Evolutionary conservation across 805 yeast species (phyloP).

Genomic region (Brettanomyces sp.): DNA sequence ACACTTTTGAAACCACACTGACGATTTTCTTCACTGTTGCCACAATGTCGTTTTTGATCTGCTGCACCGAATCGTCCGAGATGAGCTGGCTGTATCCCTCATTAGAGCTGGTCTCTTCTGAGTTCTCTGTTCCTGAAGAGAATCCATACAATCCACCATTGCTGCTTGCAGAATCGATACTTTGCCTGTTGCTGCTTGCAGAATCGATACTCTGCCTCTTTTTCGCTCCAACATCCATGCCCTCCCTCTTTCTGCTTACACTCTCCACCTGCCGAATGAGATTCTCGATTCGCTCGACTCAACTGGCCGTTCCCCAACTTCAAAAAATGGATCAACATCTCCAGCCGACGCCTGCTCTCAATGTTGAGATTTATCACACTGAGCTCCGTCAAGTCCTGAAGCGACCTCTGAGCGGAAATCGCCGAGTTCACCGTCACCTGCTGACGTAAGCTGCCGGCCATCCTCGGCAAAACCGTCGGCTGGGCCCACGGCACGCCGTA

Average conservation of each 20-base stretch:
- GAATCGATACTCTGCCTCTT: neutral
- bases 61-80: slow-evolving; percentile 22
- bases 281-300: slow-evolving; percentile 51
- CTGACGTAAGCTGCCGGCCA: slow-evolving; percentile 11
- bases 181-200: neutral
- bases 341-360: slow-evolving; percentile 67
- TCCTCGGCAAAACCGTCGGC: too few species aligned
- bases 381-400: slow-evolving; percentile 26
- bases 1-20: slow-evolving; percentile 74
- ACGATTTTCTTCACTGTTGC: slow-evolving; percentile 85
- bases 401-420: slow-evolving; percentile 20
- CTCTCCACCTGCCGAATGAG: slow-evolving; percentile 28
- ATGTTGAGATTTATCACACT: slow-evolving; percentile 29
- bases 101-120: slow-evolving; percentile 4
- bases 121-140: neutral
- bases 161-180: too few species aligned
- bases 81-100: slow-evolving; percentile 2
- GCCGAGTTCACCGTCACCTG: slow-evolving; percentile 23
- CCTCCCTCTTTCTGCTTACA: slow-evolving; percentile 7
- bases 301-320: slow-evolving; percentile 75
- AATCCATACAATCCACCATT: neutral
- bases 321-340: slow-evolving; percentile 70
- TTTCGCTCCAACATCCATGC: neutral
- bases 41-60: slow-evolving; percentile 73
- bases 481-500: too few species aligned